These are phyloP conservation scores for Pythium rhizo-oryzae DNA, from an alignment of 352 stramenopile species.

Conservation along the genomic window DNA sequence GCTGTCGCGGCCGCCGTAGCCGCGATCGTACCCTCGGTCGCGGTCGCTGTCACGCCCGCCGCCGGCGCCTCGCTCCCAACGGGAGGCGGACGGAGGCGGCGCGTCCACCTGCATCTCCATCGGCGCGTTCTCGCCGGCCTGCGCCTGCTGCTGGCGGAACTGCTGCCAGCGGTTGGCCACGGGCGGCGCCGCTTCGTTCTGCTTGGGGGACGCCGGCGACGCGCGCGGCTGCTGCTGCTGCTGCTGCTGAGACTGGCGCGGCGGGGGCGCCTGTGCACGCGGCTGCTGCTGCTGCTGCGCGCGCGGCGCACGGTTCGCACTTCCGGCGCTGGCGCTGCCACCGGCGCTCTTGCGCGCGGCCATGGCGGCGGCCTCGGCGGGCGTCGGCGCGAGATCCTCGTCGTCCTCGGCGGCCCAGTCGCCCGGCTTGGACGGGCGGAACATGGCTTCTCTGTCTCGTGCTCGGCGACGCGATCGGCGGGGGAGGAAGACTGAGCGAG, in stretches of 20 bases:
- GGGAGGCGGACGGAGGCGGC: not conserved
- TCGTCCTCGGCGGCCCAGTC: slow-evolving; percentile 83
- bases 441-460: slow-evolving; percentile 44
- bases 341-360: slow-evolving; percentile 20
- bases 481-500: not conserved
- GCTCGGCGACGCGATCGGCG: not conserved
- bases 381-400: slow-evolving; percentile 33
- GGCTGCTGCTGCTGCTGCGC: not conserved
- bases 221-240: not conserved
- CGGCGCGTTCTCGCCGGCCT: slow-evolving; percentile 1
- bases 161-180: slow-evolving; percentile 28
- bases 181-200: slow-evolving; percentile 8
- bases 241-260: slow-evolving; percentile 5
- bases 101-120: not conserved
- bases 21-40: slow-evolving; percentile 4
- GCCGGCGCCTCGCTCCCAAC: slow-evolving; percentile 10
- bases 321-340: not conserved
- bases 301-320: too few relatives aligned
- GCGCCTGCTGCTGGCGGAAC: slow-evolving; percentile 23
- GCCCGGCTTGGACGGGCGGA: slow-evolving; percentile 62
- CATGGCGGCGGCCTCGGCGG: slow-evolving; percentile 10
- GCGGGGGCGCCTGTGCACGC: not conserved
- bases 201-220: slow-evolving; percentile 1
- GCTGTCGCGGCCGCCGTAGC: slow-evolving; percentile 3
- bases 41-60: slow-evolving; percentile 18